phyloP scores from a whole-genome alignment of 2,329 filamentous ascomycete species.

The Neofusicoccum umdonicola region DNA sequence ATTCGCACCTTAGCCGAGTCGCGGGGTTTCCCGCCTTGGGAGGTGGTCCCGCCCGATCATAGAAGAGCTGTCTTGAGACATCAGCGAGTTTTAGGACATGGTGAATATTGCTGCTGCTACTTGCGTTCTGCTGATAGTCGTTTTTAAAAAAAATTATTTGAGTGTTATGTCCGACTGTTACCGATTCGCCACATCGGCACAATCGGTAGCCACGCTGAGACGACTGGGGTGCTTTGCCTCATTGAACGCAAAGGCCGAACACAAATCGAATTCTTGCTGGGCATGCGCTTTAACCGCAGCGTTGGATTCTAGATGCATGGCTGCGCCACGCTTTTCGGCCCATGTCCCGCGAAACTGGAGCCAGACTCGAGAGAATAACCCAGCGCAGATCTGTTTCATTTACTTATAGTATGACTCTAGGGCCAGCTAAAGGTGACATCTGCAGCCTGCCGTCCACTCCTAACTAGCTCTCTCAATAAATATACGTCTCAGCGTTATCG shows the following conservation, averaged over 20 bases:
- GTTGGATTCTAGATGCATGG: neutral
- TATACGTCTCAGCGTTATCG: no score
- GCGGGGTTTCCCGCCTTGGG: neutral
- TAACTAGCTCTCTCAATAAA: no score
- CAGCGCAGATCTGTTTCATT: no score
- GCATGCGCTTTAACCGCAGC: neutral
- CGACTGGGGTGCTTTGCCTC: neutral
- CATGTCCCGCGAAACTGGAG: no score
- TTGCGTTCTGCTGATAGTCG: no score
- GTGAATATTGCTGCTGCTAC: neutral
- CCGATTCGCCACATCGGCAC: neutral
- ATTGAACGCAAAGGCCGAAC: neutral
- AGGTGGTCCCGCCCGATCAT: neutral
- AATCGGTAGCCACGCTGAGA: neutral
- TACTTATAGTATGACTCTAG: no score
- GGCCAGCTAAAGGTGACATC: no score
- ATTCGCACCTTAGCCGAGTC: neutral
- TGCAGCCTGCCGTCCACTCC: no score
- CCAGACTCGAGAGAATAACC: no score
- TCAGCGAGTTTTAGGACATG: no score
- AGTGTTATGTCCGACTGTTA: neutral
- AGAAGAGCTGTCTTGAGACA: neutral
- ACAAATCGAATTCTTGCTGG: neutral
- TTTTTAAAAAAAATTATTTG: neutral
- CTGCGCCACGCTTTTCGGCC: neutral